Evolutionary conservation across 2,329 filamentous ascomycete genomes (phyloP).

Genomic region (Leptographium lundbergii): DNA sequence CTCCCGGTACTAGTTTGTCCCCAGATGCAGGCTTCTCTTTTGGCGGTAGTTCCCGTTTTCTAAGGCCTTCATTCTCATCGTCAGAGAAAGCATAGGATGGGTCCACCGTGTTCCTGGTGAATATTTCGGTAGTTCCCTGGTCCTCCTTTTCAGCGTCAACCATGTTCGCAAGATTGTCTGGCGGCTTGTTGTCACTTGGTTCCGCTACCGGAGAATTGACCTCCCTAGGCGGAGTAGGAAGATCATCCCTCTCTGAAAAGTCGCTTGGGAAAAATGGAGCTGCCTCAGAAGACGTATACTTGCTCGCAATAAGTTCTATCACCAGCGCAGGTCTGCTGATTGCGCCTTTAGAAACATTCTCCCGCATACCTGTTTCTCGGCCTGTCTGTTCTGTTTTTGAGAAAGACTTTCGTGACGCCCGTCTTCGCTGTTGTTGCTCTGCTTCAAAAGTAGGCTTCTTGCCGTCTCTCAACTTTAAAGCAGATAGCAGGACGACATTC

Average conservation of each 20-base stretch:
- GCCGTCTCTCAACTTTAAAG: neutral
- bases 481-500: neutral
- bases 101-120: slow-evolving; percentile 14
- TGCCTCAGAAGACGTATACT: neutral
- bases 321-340: neutral
- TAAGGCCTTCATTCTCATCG: slow-evolving; percentile 19
- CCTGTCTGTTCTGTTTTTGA: neutral
- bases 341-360: neutral
- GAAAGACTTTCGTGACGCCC: neutral
- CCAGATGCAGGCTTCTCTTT: neutral
- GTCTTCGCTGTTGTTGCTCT: neutral
- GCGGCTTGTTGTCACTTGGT: neutral
- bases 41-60: neutral
- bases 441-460: neutral
- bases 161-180: neutral
- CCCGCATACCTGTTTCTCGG: neutral
- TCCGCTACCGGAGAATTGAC: neutral
- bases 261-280: neutral
- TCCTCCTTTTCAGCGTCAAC: neutral
- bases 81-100: slow-evolving; percentile 22
- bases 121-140: neutral
- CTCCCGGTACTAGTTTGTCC: too few relatives aligned
- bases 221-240: neutral
- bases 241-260: neutral
- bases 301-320: neutral